These are phyloP conservation scores for Populus hybrid DNA, from an alignment of 441 rosid genomes.

Conservation along the genomic window DNA sequence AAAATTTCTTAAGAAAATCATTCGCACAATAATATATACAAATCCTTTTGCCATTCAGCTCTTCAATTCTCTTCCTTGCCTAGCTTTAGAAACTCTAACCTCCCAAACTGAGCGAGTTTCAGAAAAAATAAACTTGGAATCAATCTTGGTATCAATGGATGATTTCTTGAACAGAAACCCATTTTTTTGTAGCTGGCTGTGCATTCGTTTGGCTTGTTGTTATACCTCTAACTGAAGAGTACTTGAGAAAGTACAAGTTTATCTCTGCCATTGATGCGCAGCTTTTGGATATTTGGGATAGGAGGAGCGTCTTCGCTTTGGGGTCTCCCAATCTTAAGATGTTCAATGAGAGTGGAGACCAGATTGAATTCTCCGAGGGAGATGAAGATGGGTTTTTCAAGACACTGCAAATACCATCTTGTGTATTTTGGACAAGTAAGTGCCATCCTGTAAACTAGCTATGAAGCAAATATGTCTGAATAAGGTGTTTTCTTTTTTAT, in stretches of 20 bases:
- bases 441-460: constrained; percentile 26
- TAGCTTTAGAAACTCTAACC: no score
- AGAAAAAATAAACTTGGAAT: constrained; percentile 64
- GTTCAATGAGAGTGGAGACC: constrained; percentile 47
- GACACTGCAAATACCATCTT: no score
- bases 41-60: no score
- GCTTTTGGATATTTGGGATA: constrained; percentile 79
- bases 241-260: constrained; percentile 65
- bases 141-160: constrained; percentile 56
- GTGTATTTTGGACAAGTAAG: no score
- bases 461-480: no score
- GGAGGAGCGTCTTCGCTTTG: constrained; percentile 49
- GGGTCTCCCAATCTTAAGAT: constrained; percentile 65
- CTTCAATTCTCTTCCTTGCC: no score
- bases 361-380: constrained; percentile 47
- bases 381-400: constrained; percentile 26
- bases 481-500: no score
- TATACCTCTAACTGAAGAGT: constrained; percentile 46
- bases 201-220: constrained; percentile 76
- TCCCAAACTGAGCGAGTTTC: constrained; percentile 12
- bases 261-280: constrained; percentile 56
- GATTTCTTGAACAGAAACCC: constrained; percentile 72
- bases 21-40: no score
- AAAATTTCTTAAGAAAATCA: no score
- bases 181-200: constrained; percentile 82